Percentiles rank a stretch among this genome's conserved stretches.
phyloP scores from a whole-genome alignment of 2,329 filamentous ascomycete species.

The Calonectria crousiana region DNA sequence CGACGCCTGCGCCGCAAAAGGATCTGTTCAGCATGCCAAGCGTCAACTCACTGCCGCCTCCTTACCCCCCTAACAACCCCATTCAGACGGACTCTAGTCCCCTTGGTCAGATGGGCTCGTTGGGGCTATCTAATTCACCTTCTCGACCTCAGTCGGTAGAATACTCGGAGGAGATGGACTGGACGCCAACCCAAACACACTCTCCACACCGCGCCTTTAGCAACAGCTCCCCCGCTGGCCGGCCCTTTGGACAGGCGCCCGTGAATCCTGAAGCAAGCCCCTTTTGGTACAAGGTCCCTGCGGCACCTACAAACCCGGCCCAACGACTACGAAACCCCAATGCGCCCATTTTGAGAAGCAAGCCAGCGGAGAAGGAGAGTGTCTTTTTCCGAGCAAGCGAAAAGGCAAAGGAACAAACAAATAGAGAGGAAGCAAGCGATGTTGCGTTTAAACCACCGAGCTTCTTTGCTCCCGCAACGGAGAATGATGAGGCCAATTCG shows the following conservation, averaged over 20 bases:
- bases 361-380: constrained; percentile 57
- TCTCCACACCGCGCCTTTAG: constrained; percentile 65
- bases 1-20: constrained; percentile 25
- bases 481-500: constrained; percentile 57
- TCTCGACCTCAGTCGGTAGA: constrained; percentile 37
- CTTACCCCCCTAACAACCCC: constrained; percentile 34
- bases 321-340: constrained; percentile 72
- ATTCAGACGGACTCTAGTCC: constrained; percentile 23
- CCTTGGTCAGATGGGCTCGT: constrained; percentile 25
- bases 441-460: constrained; percentile 69
- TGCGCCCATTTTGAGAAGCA: constrained; percentile 63
- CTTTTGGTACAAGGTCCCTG: constrained; percentile 79
- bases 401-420: constrained; percentile 24
- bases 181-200: constrained; percentile 70
- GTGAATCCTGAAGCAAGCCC: constrained; percentile 60
- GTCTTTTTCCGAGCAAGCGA: constrained; percentile 62
- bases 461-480: constrained; percentile 65
- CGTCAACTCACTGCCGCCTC: constrained; percentile 31
- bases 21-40: constrained; percentile 29
- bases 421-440: constrained; percentile 26
- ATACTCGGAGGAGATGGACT: constrained; percentile 77
- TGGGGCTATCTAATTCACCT: constrained; percentile 34
- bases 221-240: constrained; percentile 53
- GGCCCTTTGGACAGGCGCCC: constrained; percentile 60
- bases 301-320: constrained; percentile 76